phyloP scores from a whole-genome alignment of 805 yeast genomes.

The Candida schatavii region DNA sequence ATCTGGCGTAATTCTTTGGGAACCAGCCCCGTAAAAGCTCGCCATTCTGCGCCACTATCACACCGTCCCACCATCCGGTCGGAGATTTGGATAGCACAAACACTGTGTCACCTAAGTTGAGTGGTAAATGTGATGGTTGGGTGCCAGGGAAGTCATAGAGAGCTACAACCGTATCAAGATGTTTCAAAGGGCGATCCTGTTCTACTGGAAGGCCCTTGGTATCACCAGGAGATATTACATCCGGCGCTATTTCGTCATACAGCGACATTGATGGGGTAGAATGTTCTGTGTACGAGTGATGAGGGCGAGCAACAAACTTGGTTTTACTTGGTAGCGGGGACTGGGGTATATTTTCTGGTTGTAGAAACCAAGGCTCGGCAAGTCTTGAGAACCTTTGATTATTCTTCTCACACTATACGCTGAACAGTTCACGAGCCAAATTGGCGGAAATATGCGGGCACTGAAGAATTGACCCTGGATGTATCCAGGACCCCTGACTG shows the following conservation, averaged over 20 bases:
- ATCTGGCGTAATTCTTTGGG: conserved; percentile 61
- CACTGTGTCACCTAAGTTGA: conserved; percentile 65
- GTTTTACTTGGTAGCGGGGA: not conserved
- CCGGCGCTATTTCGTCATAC: conserved; percentile 42
- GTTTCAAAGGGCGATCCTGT: conserved; percentile 26
- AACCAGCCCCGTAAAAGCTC: conserved; percentile 76
- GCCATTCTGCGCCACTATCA: conserved; percentile 33
- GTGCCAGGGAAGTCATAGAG: conserved; percentile 54
- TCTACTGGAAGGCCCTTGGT: conserved; percentile 8
- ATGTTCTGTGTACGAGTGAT: no score
- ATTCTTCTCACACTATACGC: no score
- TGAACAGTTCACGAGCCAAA: no score
- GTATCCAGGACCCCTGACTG: no score
- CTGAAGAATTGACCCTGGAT: no score
- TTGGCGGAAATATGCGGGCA: no score
- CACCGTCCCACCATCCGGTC: conserved; percentile 89
- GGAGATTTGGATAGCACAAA: conserved; percentile 64
- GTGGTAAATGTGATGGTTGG: conserved; percentile 48
- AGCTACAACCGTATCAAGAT: conserved; percentile 58
- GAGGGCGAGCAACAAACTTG: not conserved
- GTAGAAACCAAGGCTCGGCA: no score
- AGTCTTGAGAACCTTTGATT: no score
- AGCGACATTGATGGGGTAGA: conserved; percentile 10
- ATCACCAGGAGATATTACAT: conserved; percentile 31
- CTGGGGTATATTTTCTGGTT: not conserved